Evolutionary conservation across 805 yeast species (phyloP), one percentile per base, ranked within the genome.

Genomic region (Candida golubevii): DNA sequence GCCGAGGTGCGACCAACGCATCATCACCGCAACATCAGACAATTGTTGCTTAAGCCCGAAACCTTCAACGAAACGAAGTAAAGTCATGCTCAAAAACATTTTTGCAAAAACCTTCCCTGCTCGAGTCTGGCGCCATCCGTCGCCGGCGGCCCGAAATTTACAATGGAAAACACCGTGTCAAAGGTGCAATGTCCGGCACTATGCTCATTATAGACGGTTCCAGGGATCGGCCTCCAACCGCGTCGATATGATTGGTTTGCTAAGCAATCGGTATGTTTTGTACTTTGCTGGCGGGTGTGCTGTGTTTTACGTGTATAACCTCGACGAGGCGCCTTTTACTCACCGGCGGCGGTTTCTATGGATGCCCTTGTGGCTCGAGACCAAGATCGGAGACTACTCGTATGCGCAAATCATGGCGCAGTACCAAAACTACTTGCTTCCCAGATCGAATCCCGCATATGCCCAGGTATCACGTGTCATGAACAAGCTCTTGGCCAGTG

Each of bases 311-410:
- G 33, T 53, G 32, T 60, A 60, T 52, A 71, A 83, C 28, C 67
- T 87, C 28, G 85, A 89, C 50, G 77, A 78, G 51, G 96, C 96
- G 0, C 97, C 97, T 0, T 83, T 83, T 26, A 82, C 95, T 1
- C 79, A 81, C 29, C 69, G 98, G 39, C 66, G 57, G 28, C 70
- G 97, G 50, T 77, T 88, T 55, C 77, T 89, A 59, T 77, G 88
- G 76, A 70, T 85, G 1, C 84, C 88, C 6, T 73, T 74, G 39
- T 77, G 81, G 69, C 50, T 84, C 29, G 97, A 88, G 56, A 54
- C 62, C 14, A 69, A 61, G 48, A 65, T 85, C 13, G 95, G 95
- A 2, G 78, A 78, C 28, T 69, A 69, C 45, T 75, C 85, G 7
- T 90, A 89, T 61, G 59, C 63, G 3, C 82, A 83, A 45, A 72